Evolutionary conservation across 495 filamentous ascomycete species (phyloP), one percentile per base, ranked within the genome.

Genomic region (Sordaria brevicollis): DNA sequence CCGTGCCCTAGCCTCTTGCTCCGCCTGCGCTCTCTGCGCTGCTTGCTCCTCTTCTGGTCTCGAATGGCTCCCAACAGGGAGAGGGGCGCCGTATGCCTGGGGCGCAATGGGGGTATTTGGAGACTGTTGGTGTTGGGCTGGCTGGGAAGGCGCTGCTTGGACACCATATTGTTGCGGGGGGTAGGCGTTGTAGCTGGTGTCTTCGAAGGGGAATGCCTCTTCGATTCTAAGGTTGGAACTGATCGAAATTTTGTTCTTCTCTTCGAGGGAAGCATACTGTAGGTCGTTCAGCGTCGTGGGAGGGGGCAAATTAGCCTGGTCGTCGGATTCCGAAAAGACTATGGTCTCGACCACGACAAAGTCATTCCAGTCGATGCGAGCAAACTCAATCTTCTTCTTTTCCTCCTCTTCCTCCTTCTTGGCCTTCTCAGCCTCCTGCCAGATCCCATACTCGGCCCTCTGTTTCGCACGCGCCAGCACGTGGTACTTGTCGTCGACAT

Each of bases 341-440:
- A 98, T 93, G 3, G 94, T 97, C 80, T 97, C 95, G 29, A 97
- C 93, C 34, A 99, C 89, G 31, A 94, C 90, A 72, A 98, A 98
- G 79, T 98, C 95, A 74, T 97, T 93, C 95, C 95, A 99, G 77
- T 99, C 95, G 73, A 99, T 95, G 75, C 94, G 90, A 9, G 91
- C 90, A 75, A 94, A 98, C 71, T 92, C 87, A 25, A 96, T 79
- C 68, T 88, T 88, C 79, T 97, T 93, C 74, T 91, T 88, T 77
- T 96, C 93, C 57, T 90, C 90, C 71, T 94, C 88, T 75, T 96
- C 92, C 74, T 97, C 93, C 72, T 95, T 91, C 84, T 93, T 91
- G 69, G 89, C 86, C 78, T 94, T 96, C 79, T 97, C 92, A 68
- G 90, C 85, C 72, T 94, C 90, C 76, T 93, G 90, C 76, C 88